Conservation (phyloP, 2,329 filamentous ascomycete genomes). For the Pseudocercospora pini-densiflorae region DNA sequence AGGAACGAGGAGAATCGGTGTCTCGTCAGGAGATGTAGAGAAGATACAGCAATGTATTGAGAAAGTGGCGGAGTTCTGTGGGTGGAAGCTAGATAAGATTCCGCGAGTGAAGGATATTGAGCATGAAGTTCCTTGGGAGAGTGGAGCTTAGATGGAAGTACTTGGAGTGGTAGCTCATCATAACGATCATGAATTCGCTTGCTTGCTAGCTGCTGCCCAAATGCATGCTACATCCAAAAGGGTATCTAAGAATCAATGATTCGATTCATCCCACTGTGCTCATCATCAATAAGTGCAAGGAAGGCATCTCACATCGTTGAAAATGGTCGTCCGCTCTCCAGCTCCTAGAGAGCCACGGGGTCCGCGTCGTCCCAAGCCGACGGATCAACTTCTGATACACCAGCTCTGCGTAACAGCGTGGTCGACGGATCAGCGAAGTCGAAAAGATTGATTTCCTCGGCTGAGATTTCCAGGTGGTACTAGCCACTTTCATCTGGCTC, state of each 20-base stretch:
- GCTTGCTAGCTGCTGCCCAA: not conserved
- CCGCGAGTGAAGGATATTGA: slow-evolving; percentile 48
- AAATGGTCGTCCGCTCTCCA: not conserved
- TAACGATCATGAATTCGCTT: not conserved
- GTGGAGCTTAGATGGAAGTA: not conserved
- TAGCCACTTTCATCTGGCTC: not conserved
- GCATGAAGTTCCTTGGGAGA: slow-evolving; percentile 42
- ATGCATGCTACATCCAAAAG: slow-evolving; percentile 8
- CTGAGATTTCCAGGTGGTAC: not conserved
- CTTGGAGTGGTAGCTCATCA: not conserved
- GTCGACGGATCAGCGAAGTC: slow-evolving; percentile 1
- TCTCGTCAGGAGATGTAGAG: slow-evolving; percentile 52
- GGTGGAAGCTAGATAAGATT: slow-evolving; percentile 40
- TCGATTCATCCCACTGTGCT: not conserved
- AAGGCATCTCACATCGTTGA: not conserved
- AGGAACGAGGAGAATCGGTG: slow-evolving; percentile 55
- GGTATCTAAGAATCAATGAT: slow-evolving; percentile 6
- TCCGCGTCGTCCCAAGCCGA: not conserved
- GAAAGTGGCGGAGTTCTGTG: slow-evolving; percentile 44
- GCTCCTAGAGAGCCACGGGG: not conserved
- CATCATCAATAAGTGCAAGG: slow-evolving; percentile 1
- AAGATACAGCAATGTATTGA: slow-evolving; percentile 47
- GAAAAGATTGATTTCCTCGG: not conserved
- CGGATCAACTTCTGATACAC: not conserved
- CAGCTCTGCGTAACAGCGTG: not conserved